Conservation (phyloP, 164 flowering plant genomes). For the Buxus sempervirens region DNA sequence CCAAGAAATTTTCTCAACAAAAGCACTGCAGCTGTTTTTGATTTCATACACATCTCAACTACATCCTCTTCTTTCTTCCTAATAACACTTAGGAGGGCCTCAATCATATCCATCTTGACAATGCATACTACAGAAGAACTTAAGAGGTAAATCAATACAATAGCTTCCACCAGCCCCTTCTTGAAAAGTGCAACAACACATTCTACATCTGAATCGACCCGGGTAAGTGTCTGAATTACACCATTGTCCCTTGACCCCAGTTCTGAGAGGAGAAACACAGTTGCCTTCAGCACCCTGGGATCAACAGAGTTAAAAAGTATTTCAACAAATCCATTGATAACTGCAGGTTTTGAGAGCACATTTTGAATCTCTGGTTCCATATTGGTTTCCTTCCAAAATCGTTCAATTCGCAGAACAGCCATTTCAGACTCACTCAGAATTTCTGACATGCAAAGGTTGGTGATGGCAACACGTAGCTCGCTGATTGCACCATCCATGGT, state of each 20-base stretch:
- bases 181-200: slow-evolving; percentile 61
- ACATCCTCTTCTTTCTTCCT: slow-evolving; percentile 36
- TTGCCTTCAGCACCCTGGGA: slow-evolving; percentile 43
- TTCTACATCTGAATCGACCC: slow-evolving; percentile 68
- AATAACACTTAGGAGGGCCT: slow-evolving; percentile 45
- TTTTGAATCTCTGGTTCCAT: slow-evolving; percentile 38
- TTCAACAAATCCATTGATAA: slow-evolving; percentile 71
- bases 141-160: slow-evolving; percentile 59
- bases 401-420: slow-evolving; percentile 56
- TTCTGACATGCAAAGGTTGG: slow-evolving; percentile 59
- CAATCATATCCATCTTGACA: slow-evolving; percentile 56
- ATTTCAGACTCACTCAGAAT: slow-evolving; percentile 51
- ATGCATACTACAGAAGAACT: slow-evolving; percentile 39
- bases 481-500: slow-evolving; percentile 39
- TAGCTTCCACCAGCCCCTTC: slow-evolving; percentile 69
- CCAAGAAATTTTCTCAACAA: slow-evolving; percentile 47
- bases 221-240: slow-evolving; percentile 61
- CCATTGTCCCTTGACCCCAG: slow-evolving; percentile 57
- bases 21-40: slow-evolving; percentile 56
- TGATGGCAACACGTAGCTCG: slow-evolving; percentile 49
- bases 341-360: slow-evolving; percentile 58
- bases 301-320: slow-evolving; percentile 67
- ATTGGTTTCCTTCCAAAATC: slow-evolving; percentile 48
- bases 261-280: slow-evolving; percentile 61
- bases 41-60: slow-evolving; percentile 43